A percentile compares a stretch with the other conserved stretches of the same genome.
phyloP scores from a whole-genome alignment of 2,329 filamentous ascomycete genomes.

The Raffaelea ambrosiae region DNA sequence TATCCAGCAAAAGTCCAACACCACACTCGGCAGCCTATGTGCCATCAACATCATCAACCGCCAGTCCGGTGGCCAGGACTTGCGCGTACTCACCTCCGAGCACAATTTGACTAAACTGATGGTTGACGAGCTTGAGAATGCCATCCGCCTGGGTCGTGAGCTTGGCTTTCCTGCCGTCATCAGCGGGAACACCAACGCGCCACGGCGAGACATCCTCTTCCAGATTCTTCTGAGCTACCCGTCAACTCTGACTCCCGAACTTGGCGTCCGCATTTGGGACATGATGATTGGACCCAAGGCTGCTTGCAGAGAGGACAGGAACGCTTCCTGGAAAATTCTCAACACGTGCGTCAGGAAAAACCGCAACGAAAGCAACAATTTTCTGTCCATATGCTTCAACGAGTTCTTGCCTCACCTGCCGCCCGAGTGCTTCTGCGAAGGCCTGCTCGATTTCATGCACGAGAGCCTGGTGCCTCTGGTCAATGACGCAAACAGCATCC shows the following conservation, averaged over 20 bases:
- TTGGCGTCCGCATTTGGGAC: slow-evolving; percentile 62
- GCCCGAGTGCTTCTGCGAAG: slow-evolving; percentile 49
- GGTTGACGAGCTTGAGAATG: slow-evolving; percentile 55
- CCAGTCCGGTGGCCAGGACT: slow-evolving; percentile 36
- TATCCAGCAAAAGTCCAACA: slow-evolving; percentile 52
- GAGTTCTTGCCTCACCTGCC: slow-evolving; percentile 50
- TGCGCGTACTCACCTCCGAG: slow-evolving; percentile 50
- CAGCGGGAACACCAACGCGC: slow-evolving; percentile 38
- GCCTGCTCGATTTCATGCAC: slow-evolving; percentile 55
- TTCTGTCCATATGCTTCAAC: slow-evolving; percentile 43
- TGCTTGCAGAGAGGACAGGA: slow-evolving; percentile 51
- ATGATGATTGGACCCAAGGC: slow-evolving; percentile 59
- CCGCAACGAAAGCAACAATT: slow-evolving; percentile 48
- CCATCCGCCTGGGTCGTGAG: slow-evolving; percentile 32
- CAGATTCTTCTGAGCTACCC: slow-evolving; percentile 50
- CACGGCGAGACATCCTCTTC: slow-evolving; percentile 48
- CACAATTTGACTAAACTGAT: slow-evolving; percentile 54
- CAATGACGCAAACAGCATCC: slow-evolving; percentile 32
- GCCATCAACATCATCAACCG: slow-evolving; percentile 47
- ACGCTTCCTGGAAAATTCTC: slow-evolving; percentile 61
- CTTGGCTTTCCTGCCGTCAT: slow-evolving; percentile 35
- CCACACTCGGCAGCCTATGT: slow-evolving; percentile 65
- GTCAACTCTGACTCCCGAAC: slow-evolving; percentile 49
- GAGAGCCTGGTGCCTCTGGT: slow-evolving; percentile 39
- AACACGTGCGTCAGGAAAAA: slow-evolving; percentile 34